Evolutionary conservation across 225 moss, liverwort and hornwort species (phyloP).

Genomic region (Physcomitrellopsis africana): DNA sequence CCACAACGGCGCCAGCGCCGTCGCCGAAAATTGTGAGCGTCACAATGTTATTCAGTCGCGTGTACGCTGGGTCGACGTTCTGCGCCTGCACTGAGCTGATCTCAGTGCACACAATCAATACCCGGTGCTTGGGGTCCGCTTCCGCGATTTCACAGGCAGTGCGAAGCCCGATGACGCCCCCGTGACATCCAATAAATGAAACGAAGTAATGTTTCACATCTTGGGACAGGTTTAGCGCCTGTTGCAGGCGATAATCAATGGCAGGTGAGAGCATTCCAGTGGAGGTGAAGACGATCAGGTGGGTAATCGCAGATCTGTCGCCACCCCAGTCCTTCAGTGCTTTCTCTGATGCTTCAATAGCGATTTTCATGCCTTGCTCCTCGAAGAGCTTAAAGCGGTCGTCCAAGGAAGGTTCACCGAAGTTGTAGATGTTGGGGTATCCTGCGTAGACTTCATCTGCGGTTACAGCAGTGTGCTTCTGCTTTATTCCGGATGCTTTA

Average conservation of each 20-base stretch:
- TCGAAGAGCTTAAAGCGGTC: slow-evolving; percentile 36
- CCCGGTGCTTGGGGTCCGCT: slow-evolving; percentile 29
- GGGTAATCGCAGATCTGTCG: slow-evolving; percentile 35
- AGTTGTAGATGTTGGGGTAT: slow-evolving; percentile 28
- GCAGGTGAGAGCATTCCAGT: slow-evolving; percentile 35
- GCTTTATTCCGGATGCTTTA: slow-evolving; percentile 32
- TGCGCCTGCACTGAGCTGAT: slow-evolving; percentile 33
- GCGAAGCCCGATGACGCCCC: slow-evolving; percentile 33
- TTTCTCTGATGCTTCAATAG: slow-evolving; percentile 20
- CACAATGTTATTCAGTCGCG: slow-evolving; percentile 40
- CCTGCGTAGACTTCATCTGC: slow-evolving; percentile 12
- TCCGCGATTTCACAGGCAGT: slow-evolving; percentile 32
- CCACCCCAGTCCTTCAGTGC: slow-evolving; percentile 42
- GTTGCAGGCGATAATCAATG: slow-evolving; percentile 30
- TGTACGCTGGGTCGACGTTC: slow-evolving; percentile 35
- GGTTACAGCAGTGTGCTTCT: slow-evolving; percentile 35
- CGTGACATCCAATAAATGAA: slow-evolving; percentile 39
- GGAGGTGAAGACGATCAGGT: slow-evolving; percentile 34
- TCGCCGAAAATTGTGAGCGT: slow-evolving; percentile 45
- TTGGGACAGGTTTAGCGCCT: slow-evolving; percentile 19
- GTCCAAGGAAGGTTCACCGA: slow-evolving; percentile 38
- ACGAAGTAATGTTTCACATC: slow-evolving; percentile 35
- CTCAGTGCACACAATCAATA: slow-evolving; percentile 31
- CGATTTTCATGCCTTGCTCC: slow-evolving; percentile 32
- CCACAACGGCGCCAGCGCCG: slow-evolving; percentile 35